Base-by-base conservation (phyloP, 192 early-diverging fungal genomes). In the Backusella westeae region DNA sequence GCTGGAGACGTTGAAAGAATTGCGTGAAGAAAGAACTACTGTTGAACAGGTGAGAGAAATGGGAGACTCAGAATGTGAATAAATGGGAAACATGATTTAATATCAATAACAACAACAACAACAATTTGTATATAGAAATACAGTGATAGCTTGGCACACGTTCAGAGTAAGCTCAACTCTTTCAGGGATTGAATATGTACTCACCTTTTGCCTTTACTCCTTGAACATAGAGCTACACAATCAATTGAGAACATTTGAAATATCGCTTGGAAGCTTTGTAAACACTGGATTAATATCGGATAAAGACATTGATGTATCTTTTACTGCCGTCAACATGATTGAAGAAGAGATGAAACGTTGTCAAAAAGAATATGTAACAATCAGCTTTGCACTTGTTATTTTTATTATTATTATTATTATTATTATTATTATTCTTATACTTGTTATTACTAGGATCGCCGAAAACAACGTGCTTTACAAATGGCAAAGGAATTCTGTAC, bases 291-390 rank as follows among this genome's bases (percentile, higher is more conserved):
- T 71, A 26, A 59, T 78, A 26, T 56, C 26, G 8, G n/a, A 71
- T 2, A 63, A 53, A 6, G 67, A 74, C 14, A 52, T 77, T 6
- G 73, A 81, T 32, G 80, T 81, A 10, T 81, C 80, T 10, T 34
- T 69, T 29, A 44, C 68, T 19, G 70, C 76, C 14, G 38, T 81
- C 1, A 63, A 44, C 35, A 63, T 69, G 4, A 35, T 81, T 53
- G 76, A 81, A 35, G 72, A 81, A 59, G 80, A 78, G 77, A 71
- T 78, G 32, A 17, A 56, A 52, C 76, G 73, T 46, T 77, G 73
- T 44, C 69, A 78, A 75, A 36, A 66, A 7, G 80, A 81, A 75
- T 81, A 77, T 72, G 73, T 80, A 69, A 69, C 38, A 32, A 35
- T 35, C 32, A 32, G 32, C 38, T 38, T 38, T 7, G 36, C 36